Conservation (phyloP, 2,329 filamentous ascomycete genomes). For the Verticillium isaacii region DNA sequence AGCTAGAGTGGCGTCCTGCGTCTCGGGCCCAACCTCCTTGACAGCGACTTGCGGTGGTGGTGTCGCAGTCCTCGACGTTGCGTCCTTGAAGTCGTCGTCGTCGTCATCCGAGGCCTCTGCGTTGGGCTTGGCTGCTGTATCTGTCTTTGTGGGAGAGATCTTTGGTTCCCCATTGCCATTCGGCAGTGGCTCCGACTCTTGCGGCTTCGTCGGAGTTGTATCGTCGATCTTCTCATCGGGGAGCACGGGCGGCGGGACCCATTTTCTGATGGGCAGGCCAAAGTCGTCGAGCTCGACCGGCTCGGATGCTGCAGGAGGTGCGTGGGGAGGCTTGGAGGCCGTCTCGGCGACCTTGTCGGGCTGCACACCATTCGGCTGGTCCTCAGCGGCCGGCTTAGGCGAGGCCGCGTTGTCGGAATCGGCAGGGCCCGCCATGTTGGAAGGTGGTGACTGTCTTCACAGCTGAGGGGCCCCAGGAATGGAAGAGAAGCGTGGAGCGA, state of each 20-base stretch:
- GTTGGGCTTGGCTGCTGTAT: slow-evolving; percentile 6
- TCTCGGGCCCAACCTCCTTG: not conserved
- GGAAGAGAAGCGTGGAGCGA: not conserved
- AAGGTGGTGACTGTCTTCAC: slow-evolving; percentile 5
- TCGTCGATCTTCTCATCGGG: slow-evolving; percentile 1
- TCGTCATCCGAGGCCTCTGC: slow-evolving; percentile 17
- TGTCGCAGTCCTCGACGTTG: slow-evolving; percentile 3
- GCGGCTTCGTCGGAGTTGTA: slow-evolving; percentile 2
- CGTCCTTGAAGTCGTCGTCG: slow-evolving; percentile 21
- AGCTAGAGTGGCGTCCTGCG: not conserved
- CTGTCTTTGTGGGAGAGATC: slow-evolving; percentile 10
- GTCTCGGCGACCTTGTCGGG: slow-evolving; percentile 19
- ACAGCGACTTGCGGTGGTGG: slow-evolving; percentile 2
- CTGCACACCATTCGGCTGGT: slow-evolving; percentile 11
- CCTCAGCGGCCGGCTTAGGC: not conserved
- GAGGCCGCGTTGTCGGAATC: slow-evolving; percentile 7
- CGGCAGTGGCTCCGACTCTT: slow-evolving; percentile 2
- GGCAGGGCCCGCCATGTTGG: slow-evolving; percentile 11
- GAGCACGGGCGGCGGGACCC: slow-evolving; percentile 23
- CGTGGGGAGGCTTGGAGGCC: slow-evolving; percentile 15
- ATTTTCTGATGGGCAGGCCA: slow-evolving; percentile 59
- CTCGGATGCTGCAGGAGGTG: slow-evolving; percentile 21
- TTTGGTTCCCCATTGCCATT: not conserved
- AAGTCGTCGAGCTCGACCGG: slow-evolving; percentile 62
- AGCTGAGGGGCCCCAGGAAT: not conserved